phyloP scores from a whole-genome alignment of 176 grass and related monocot species.

The Pontederia paniculata region DNA sequence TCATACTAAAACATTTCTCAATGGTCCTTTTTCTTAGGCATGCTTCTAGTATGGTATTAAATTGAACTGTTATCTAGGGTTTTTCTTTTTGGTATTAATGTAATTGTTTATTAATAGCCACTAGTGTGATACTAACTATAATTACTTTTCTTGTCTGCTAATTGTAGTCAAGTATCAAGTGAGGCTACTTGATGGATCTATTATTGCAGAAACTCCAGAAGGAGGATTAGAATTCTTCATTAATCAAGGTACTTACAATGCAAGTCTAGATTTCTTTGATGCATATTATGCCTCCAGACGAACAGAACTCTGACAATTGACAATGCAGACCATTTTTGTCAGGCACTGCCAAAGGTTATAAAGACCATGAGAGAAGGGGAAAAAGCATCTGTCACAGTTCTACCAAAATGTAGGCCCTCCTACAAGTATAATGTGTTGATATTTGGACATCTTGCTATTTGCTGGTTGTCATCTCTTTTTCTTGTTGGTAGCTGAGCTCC shows the following conservation, averaged over 20 bases:
- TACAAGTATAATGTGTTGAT: background rate
- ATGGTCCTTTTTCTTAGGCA: background rate
- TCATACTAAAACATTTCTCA: background rate
- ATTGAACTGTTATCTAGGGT: too few species aligned
- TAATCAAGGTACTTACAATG: constrained; percentile 19
- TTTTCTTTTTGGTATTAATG: too few species aligned
- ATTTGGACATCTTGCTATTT: background rate
- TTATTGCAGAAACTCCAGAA: constrained; percentile 29
- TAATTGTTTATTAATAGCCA: too few species aligned
- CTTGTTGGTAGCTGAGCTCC: background rate
- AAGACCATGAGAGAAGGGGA: constrained; percentile 33
- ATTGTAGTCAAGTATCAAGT: constrained; percentile 28
- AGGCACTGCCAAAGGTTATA: constrained; percentile 23
- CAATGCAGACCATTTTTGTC: constrained; percentile 19
- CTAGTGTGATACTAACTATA: too few species aligned
- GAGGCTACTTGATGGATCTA: constrained; percentile 23
- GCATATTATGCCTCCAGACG: background rate
- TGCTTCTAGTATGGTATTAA: background rate
- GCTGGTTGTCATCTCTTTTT: background rate
- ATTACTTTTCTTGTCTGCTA: background rate
- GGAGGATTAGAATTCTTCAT: constrained; percentile 29
- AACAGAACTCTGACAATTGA: background rate
- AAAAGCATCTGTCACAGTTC: constrained; percentile 22
- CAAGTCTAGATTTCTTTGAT: background rate
- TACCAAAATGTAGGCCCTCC: constrained; percentile 26